These are phyloP conservation scores for Teratosphaeria zuluensis DNA, from an alignment of 2,329 filamentous ascomycete species.

Conservation along the genomic window DNA sequence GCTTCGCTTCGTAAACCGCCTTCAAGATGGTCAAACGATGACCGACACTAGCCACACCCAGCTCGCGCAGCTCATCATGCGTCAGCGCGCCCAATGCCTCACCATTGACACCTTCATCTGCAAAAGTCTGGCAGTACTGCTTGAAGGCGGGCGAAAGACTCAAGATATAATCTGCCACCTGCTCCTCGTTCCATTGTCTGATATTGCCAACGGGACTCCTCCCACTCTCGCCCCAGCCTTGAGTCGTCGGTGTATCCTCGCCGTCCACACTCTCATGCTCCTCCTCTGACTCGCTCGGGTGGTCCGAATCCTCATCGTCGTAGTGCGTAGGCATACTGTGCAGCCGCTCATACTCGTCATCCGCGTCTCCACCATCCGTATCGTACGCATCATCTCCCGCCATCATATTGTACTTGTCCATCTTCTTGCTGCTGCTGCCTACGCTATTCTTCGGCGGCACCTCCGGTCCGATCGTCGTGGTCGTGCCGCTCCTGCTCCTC, in stretches of 20 bases:
- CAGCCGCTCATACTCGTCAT: slow-evolving; percentile 73
- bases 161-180: slow-evolving; percentile 81
- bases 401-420: slow-evolving; percentile 25
- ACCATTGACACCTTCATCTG: slow-evolving; percentile 90
- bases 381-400: slow-evolving; percentile 47
- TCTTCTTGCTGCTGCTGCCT: slow-evolving; percentile 3
- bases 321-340: slow-evolving; percentile 52
- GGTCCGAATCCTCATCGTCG: slow-evolving; percentile 51
- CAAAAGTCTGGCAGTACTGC: slow-evolving; percentile 24
- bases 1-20: slow-evolving; percentile 91
- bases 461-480: neutral
- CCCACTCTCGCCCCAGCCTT: slow-evolving; percentile 24
- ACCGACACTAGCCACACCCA: slow-evolving; percentile 86
- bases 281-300: slow-evolving; percentile 44
- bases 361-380: slow-evolving; percentile 62
- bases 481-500: slow-evolving; percentile 5
- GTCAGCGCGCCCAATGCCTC: slow-evolving; percentile 81
- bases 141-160: slow-evolving; percentile 20
- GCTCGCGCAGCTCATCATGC: slow-evolving; percentile 89
- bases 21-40: slow-evolving; percentile 93
- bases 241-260: slow-evolving; percentile 69
- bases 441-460: slow-evolving; percentile 4
- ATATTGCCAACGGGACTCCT: slow-evolving; percentile 63
- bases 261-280: slow-evolving; percentile 30
- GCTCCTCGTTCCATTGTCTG: slow-evolving; percentile 71